Conservation (phyloP, 2,329 filamentous ascomycete species). For the Arachnopeziza araneosa region DNA sequence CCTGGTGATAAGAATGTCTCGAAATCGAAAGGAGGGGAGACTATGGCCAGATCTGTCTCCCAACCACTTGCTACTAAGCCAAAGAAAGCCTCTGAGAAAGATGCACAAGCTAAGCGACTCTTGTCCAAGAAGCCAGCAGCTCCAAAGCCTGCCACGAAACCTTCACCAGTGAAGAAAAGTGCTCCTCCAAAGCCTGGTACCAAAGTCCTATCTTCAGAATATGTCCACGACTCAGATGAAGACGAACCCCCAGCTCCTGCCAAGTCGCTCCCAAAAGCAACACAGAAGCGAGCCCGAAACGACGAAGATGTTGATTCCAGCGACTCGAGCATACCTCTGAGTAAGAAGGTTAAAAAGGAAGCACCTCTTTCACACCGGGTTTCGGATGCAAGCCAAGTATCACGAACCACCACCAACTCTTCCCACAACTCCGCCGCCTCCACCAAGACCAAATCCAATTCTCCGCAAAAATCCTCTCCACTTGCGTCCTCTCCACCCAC, state of each 20-base stretch:
- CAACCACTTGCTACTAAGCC: conserved; percentile 45
- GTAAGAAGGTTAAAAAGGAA: conserved; percentile 30
- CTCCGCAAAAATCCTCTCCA: conserved; percentile 58
- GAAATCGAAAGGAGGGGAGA: conserved; percentile 34
- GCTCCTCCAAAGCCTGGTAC: conserved; percentile 20
- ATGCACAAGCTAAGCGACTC: conserved; percentile 52
- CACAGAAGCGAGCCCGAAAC: conserved; percentile 48
- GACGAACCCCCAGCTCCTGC: conserved; percentile 17
- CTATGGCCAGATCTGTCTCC: conserved; percentile 45
- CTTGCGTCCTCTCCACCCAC: conserved; percentile 61
- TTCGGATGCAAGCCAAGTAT: conserved; percentile 44
- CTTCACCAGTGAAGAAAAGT: conserved; percentile 14
- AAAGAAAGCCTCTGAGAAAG: conserved; percentile 50
- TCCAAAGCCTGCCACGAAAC: conserved; percentile 5
- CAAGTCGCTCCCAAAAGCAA: conserved; percentile 36
- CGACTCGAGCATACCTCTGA: conserved; percentile 26
- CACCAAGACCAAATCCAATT: conserved; percentile 43
- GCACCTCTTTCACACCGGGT: conserved; percentile 33
- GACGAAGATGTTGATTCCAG: conserved; percentile 33
- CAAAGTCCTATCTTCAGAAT: conserved; percentile 28
- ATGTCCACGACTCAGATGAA: conserved; percentile 29
- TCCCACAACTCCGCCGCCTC: conserved; percentile 32
- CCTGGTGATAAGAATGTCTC: conserved; percentile 27
- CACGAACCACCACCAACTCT: conserved; percentile 39
- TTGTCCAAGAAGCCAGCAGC: conserved; percentile 34